Base-by-base conservation (phyloP, 805 yeast genomes). In the Starmerella davenportii region DNA sequence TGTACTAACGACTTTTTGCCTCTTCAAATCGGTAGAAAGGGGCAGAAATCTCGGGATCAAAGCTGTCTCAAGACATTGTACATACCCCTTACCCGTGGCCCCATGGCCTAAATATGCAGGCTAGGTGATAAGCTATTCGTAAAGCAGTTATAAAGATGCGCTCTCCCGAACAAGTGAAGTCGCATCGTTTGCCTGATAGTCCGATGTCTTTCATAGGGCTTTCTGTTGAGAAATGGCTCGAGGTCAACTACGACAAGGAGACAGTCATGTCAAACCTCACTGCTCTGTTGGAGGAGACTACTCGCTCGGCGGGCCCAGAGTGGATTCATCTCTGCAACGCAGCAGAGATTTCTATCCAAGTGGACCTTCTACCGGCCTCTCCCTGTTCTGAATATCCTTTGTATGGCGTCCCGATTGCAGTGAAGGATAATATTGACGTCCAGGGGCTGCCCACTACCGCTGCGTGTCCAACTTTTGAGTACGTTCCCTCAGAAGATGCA, bases 331-430 rank as follows among this genome's bases (percentile, higher is more conserved):
- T 82, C 18, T 77, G 79, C 2, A 53, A 79, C 3, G 59, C 60
- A 21, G 76, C 71, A n/a, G 69, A 70, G 47, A 58, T 87, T 37
- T 49, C 54, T 30, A 78, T 74, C 47, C 96, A 87, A 59, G 81
- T 93, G 84, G 66, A 66, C 36, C 70, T 74, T 29, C 62, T 85
- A 3, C 42, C 48, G 8, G 46, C 44, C 21, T 32, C 40, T 15
- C 39, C 32, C 23, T 24, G 32, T 20, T 42, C 55, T 44, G 45
- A 45, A 7, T 48, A 57, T 14, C 80, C 82, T 14, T 66, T 87
- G 21, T 87, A 75, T 53, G 96, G 96, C 57, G 96, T 90, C 3
- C 98, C 98, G 1, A 69, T 82, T 34, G 98, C 95, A 14, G 72
- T 87, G 34, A 87, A 87, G 58, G 98, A 87, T 59, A 87, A 90